Conservation (phyloP, 495 filamentous ascomycete genomes). For the Penicillium tannophilum region DNA sequence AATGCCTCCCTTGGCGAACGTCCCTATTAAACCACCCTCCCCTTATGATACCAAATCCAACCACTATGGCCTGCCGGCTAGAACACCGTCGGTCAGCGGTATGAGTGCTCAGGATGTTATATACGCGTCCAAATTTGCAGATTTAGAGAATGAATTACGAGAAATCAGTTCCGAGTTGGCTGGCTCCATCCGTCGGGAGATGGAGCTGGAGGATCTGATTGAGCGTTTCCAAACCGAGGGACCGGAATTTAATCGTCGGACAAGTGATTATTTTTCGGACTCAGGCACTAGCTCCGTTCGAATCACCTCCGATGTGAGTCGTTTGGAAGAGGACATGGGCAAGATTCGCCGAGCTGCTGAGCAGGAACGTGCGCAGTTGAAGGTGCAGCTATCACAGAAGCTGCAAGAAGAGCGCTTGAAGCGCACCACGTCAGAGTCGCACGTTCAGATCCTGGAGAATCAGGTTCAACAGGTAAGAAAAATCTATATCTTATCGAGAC, state of each 20-base stretch:
- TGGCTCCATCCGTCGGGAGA: slow-evolving; percentile 87
- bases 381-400: slow-evolving; percentile 78
- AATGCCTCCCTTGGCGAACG: slow-evolving; percentile 51
- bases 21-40: slow-evolving; percentile 36
- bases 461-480: slow-evolving; percentile 61
- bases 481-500: not conserved
- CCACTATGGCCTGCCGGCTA: slow-evolving; percentile 37
- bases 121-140: slow-evolving; percentile 57
- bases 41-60: slow-evolving; percentile 50
- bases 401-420: slow-evolving; percentile 80
- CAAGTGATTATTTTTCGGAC: slow-evolving; percentile 98
- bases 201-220: slow-evolving; percentile 94
- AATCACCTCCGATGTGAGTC: slow-evolving; percentile 60
- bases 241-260: slow-evolving; percentile 64
- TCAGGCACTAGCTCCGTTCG: slow-evolving; percentile 86
- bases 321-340: slow-evolving; percentile 78
- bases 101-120: slow-evolving; percentile 45
- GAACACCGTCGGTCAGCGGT: slow-evolving; percentile 41
- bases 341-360: slow-evolving; percentile 79
- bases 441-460: slow-evolving; percentile 78
- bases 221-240: slow-evolving; percentile 81
- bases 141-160: slow-evolving; percentile 91
- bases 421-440: slow-evolving; percentile 74
- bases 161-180: slow-evolving; percentile 92
- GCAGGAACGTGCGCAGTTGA: slow-evolving; percentile 87